Evolutionary conservation across 2,329 filamentous ascomycete genomes (phyloP), one percentile per base, ranked within the genome.

Genomic region (Alternaria atra): DNA sequence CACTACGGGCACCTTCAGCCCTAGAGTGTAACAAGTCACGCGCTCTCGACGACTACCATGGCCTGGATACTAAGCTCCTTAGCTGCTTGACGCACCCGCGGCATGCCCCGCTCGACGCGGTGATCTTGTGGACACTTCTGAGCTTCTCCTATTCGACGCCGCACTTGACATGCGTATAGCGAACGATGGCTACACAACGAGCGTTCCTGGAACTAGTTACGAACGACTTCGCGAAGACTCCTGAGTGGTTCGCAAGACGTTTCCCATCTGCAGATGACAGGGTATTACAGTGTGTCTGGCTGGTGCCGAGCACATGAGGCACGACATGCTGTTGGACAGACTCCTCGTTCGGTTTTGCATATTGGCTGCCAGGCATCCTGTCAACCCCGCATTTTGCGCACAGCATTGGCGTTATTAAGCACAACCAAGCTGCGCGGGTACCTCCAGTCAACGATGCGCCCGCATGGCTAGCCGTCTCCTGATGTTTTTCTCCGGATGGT

Each of bases 321-420:
- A 75, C 69, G 48, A 61, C 70, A 66, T 71, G 61, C 58, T 60
- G 52, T 52, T 66, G 55, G 57, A 63, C 47, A 50, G 40, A 42
- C 63, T 67, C 42, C 39, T 55, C 52, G 52, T 64, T 65, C 52
- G 56, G 59, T 51, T 62, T 53, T 65, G 53, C 67, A 64, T 62
- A 61, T 61, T 56, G 46, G 47, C 58, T 69, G 62, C 65, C 61
- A 66, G 64, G 61, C 69, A 70, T 69, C 55, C 61, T 44, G 60
- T 64, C 64, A 71, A 78, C 75, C 75, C 75, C 74, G 75, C 75
- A 77, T 75, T 73, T 69, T 66, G 58, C 64, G 69, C 72, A 71
- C 63, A 64, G 63, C 69, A 67, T 71, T 59, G 68, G 66, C 61
- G 55, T 70, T 68, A 64, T 70, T 68, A 55, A 71, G 65, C 60